phyloP scores from a whole-genome alignment of 1,284 basidiomycete species.

The Thecaphora thlaspeos region DNA sequence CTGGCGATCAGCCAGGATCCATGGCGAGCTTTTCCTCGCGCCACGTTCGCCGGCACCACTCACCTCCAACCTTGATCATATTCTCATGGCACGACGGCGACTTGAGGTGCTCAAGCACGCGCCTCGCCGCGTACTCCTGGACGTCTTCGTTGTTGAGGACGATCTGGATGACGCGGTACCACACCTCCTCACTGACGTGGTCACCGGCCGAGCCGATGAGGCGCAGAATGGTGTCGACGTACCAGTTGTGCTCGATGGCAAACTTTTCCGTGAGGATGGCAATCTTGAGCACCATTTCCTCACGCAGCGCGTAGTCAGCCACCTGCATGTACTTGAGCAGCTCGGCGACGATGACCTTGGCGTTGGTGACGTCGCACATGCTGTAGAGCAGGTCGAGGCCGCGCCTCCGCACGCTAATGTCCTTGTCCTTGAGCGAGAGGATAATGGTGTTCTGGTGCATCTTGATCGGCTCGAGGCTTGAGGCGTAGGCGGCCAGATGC shows the following conservation, averaged over 20 bases:
- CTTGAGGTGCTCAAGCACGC: conserved; percentile 87
- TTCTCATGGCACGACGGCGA: conserved; percentile 91
- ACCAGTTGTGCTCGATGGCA: conserved; percentile 69
- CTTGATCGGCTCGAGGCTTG: conserved; percentile 84
- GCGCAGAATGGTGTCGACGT: conserved; percentile 66
- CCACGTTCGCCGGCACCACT: background rate
- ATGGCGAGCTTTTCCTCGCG: background rate
- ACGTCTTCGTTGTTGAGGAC: conserved; percentile 97
- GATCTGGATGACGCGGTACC: conserved; percentile 98
- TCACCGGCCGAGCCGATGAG: conserved; percentile 95
- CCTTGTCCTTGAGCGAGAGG: conserved; percentile 87
- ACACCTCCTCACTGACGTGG: conserved; percentile 97
- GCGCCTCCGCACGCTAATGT: conserved; percentile 90
- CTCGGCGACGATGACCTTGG: conserved; percentile 90
- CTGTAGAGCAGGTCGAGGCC: conserved; percentile 95
- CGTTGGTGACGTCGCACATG: conserved; percentile 97
- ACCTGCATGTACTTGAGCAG: conserved; percentile 86
- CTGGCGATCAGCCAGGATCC: no score
- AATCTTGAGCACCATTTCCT: conserved; percentile 98
- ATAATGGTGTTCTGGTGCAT: conserved; percentile 95
- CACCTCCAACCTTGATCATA: conserved; percentile 86
- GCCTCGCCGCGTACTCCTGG: conserved; percentile 81
- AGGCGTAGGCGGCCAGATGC: conserved; percentile 85
- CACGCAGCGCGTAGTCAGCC: conserved; percentile 90
- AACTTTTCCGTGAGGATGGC: conserved; percentile 98